Percentiles rank a stretch among this genome's conserved stretches.
Evolutionary conservation across 306 rosid species (phyloP).

Genomic region (Hippophae tibetana): DNA sequence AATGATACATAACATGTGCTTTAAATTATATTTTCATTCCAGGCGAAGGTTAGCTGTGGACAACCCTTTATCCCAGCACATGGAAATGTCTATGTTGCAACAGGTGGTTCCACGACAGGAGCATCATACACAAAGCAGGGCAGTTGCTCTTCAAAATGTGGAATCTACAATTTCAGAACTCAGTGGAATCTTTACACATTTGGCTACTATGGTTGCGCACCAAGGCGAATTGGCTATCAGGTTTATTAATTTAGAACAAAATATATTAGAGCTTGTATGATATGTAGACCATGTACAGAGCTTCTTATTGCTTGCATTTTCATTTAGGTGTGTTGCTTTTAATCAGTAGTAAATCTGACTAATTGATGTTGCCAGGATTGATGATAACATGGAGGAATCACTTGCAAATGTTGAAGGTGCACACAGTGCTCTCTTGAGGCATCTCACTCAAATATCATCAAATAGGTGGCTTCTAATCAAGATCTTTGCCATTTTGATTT

Average conservation of each 20-base stretch:
- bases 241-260: constrained; percentile 33
- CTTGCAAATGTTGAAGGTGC: constrained; percentile 90
- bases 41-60: constrained; percentile 89
- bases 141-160: constrained; percentile 76
- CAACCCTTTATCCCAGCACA: constrained; percentile 75
- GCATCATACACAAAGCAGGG: constrained; percentile 57
- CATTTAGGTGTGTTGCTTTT: constrained; percentile 4
- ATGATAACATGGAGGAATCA: constrained; percentile 90
- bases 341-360: constrained; percentile 18
- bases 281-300: neutral
- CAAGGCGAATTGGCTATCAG: constrained; percentile 98
- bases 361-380: constrained; percentile 54
- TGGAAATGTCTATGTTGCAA: constrained; percentile 94
- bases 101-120: constrained; percentile 88
- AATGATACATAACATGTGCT: constrained; percentile 19
- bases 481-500: constrained; percentile 62
- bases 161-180: constrained; percentile 94
- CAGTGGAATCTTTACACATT: constrained; percentile 79
- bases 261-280: neutral
- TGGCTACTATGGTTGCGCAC: constrained; percentile 97
- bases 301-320: neutral
- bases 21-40: constrained; percentile 26
- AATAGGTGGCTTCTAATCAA: constrained; percentile 85
- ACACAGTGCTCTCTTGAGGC: constrained; percentile 66
- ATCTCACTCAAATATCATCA: constrained; percentile 77